These are phyloP conservation scores for Boletus sp. DNA, from an alignment of 1,284 basidiomycete genomes.

Conservation along the genomic window DNA sequence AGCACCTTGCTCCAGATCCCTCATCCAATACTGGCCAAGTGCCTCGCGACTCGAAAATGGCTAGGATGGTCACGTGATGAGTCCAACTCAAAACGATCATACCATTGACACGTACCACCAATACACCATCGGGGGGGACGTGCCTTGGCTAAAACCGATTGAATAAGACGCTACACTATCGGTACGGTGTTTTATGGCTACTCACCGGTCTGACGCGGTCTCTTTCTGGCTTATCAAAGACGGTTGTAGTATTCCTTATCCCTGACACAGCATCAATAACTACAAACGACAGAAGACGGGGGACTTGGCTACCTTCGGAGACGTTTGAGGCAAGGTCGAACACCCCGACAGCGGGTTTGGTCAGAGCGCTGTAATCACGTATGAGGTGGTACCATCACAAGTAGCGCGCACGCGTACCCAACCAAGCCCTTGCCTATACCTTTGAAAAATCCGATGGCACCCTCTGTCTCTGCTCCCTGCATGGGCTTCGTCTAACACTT, in stretches of 20 bases:
- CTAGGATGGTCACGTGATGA: slow-evolving; percentile 37
- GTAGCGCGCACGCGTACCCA: slow-evolving; percentile 53
- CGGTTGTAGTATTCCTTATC: slow-evolving; percentile 96
- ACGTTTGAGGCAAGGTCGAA: slow-evolving; percentile 96
- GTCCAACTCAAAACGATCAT: not conserved
- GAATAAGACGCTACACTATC: not conserved
- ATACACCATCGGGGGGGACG: slow-evolving; percentile 80
- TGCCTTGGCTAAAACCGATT: slow-evolving; percentile 65
- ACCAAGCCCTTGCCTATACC: slow-evolving; percentile 96
- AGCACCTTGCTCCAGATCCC: slow-evolving; percentile 83
- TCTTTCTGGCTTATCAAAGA: slow-evolving; percentile 90
- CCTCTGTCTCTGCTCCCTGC: slow-evolving; percentile 93
- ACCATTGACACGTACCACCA: slow-evolving; percentile 57
- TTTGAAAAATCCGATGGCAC: slow-evolving; percentile 96
- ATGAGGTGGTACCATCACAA: slow-evolving; percentile 17
- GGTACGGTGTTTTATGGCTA: slow-evolving; percentile 1
- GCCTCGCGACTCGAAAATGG: slow-evolving; percentile 89
- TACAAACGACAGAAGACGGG: not conserved
- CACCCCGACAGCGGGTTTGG: slow-evolving; percentile 95
- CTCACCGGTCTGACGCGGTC: slow-evolving; percentile 82
- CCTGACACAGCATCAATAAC: slow-evolving; percentile 36
- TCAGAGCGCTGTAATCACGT: slow-evolving; percentile 62
- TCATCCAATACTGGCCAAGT: slow-evolving; percentile 94
- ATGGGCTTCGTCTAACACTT: slow-evolving; percentile 79
- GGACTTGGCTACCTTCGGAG: slow-evolving; percentile 66